phyloP scores from a whole-genome alignment of 1,139 yeast genomes.

The Blastobotrys buckinghamii region DNA sequence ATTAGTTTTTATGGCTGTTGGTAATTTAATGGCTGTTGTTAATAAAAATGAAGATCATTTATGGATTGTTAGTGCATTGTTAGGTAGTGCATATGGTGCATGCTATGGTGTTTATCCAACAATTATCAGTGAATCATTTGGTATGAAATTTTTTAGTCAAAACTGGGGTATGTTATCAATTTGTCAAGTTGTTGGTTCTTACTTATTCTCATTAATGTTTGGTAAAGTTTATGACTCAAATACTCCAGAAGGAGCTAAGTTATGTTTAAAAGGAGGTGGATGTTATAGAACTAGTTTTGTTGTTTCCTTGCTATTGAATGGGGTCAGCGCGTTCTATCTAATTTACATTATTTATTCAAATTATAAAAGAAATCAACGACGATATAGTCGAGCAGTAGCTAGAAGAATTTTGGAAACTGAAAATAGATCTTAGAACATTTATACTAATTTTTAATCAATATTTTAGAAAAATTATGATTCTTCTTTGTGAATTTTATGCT shows the following conservation, averaged over 20 bases:
- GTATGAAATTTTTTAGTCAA: conserved; percentile 62
- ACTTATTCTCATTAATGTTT: conserved; percentile 31
- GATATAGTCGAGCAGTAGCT: background rate
- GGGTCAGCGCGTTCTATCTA: conserved; percentile 34
- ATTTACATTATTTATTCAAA: conserved; percentile 22
- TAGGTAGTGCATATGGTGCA: conserved; percentile 70
- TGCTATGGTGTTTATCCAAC: conserved; percentile 75
- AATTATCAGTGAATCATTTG: conserved; percentile 65
- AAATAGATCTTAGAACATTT: background rate
- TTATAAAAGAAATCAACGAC: conserved; percentile 2
- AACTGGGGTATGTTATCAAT: conserved; percentile 61
- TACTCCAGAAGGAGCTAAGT: conserved; percentile 17
- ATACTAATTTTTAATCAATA: background rate
- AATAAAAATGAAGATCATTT: conserved; percentile 35
- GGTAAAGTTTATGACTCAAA: conserved; percentile 33
- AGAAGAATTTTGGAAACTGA: background rate
- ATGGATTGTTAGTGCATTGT: conserved; percentile 46
- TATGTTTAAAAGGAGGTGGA: conserved; percentile 24
- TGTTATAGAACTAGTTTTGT: conserved; percentile 27
- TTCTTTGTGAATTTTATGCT: no score
- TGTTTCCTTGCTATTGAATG: conserved; percentile 32
- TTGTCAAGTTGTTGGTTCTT: conserved; percentile 33
- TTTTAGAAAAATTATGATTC: no score
- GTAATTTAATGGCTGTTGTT: conserved; percentile 27
- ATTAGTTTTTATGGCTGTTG: conserved; percentile 33